These are phyloP conservation scores for Microbotryum intermedium DNA, from an alignment of 1,284 basidiomycete species.

Conservation along the genomic window DNA sequence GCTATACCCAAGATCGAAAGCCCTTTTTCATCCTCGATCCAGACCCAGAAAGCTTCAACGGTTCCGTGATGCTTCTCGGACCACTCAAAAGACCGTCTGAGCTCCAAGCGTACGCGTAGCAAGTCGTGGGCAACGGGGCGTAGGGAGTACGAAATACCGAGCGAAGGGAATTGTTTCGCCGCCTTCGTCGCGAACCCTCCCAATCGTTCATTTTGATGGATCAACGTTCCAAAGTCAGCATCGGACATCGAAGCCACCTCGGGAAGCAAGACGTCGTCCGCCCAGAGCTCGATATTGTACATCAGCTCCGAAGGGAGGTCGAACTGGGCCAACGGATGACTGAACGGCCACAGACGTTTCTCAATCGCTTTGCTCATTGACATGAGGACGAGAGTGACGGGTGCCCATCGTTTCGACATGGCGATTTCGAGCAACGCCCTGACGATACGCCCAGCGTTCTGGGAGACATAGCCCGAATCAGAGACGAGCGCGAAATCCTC, in stretches of 20 bases:
- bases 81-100: constrained; percentile 71
- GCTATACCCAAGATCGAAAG: constrained; percentile 71
- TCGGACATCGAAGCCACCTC: constrained; percentile 70
- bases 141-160: constrained; percentile 59
- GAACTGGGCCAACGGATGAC: constrained; percentile 79
- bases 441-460: constrained; percentile 87
- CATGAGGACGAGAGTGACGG: constrained; percentile 68
- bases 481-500: constrained; percentile 97
- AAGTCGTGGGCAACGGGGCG: constrained; percentile 74
- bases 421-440: constrained; percentile 91
- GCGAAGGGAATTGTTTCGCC: constrained; percentile 76
- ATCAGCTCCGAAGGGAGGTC: constrained; percentile 68
- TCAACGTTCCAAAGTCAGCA: constrained; percentile 66
- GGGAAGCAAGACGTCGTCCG: constrained; percentile 68
- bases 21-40: constrained; percentile 82
- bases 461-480: constrained; percentile 74
- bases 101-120: constrained; percentile 59
- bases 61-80: constrained; percentile 63
- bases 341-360: constrained; percentile 85
- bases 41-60: constrained; percentile 86
- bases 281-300: constrained; percentile 70
- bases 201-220: constrained; percentile 80
- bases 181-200: constrained; percentile 70
- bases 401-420: constrained; percentile 84
- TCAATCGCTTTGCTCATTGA: constrained; percentile 70